These are phyloP conservation scores for Saturnispora gosingensis DNA, from an alignment of 805 yeast genomes.

Conservation along the genomic window DNA sequence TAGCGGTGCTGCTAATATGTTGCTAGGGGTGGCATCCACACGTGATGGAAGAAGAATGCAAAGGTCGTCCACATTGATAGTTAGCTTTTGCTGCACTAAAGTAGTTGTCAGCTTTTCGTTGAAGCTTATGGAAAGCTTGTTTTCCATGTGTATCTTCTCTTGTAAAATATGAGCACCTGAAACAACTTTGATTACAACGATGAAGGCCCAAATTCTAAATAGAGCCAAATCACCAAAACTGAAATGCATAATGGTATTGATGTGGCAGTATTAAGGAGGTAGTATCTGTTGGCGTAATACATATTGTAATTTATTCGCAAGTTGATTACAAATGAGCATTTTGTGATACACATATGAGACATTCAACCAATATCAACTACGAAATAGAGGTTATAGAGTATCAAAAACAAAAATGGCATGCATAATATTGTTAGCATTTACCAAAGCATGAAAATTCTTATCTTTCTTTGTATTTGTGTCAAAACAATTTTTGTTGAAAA, in stretches of 20 bases:
- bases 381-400: too few species aligned
- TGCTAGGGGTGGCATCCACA: too few species aligned
- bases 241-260: too few species aligned
- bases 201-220: too few species aligned
- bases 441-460: too few species aligned
- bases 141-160: background rate
- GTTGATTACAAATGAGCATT: background rate
- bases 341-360: background rate
- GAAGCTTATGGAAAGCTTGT: background rate
- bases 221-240: background rate
- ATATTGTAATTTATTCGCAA: background rate
- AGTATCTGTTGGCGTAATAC: background rate
- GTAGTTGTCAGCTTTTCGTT: background rate
- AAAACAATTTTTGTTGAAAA: too few species aligned
- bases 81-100: background rate
- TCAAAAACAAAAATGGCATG: too few species aligned
- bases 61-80: background rate
- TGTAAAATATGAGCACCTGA: background rate
- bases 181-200: background rate
- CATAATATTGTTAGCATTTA: too few species aligned
- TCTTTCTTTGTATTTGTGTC: too few species aligned
- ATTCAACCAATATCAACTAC: background rate
- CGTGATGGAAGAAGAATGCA: background rate
- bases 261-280: too few species aligned
- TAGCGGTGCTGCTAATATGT: background rate